Conservation (phyloP, 164 flowering plant species). For the Hamamelis virginiana region DNA sequence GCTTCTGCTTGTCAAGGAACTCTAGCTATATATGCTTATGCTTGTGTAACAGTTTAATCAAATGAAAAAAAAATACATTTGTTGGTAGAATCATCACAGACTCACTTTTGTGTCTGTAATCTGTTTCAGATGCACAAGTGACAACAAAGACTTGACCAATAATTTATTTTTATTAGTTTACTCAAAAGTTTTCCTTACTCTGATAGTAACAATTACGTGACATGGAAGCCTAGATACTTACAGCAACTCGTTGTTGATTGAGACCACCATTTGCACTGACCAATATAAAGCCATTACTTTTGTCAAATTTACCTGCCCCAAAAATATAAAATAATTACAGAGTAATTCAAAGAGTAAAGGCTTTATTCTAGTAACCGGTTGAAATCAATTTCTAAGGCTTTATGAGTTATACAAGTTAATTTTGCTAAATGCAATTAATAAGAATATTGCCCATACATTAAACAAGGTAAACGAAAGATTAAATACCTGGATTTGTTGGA, state of each 20-base stretch:
- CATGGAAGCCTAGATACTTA: constrained; percentile 38
- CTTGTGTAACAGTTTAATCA: not conserved
- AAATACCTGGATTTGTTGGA: constrained; percentile 31
- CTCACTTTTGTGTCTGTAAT: not conserved
- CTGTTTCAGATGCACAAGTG: not conserved
- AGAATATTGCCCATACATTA: not conserved
- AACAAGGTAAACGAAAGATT: not conserved
- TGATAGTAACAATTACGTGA: not conserved
- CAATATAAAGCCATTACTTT: constrained; percentile 66
- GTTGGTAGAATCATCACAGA: not conserved
- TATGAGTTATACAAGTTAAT: not conserved
- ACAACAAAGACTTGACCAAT: not conserved
- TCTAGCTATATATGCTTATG: too few relatives aligned
- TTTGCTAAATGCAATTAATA: not conserved
- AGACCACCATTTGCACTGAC: constrained; percentile 99
- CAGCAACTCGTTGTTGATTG: constrained; percentile 98
- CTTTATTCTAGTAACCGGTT: not conserved
- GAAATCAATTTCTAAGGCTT: not conserved
- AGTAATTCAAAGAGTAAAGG: not conserved
- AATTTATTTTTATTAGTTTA: too few relatives aligned
- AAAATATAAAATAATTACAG: constrained; percentile 1
- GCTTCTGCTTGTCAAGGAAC: not conserved
- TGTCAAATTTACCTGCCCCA: constrained; percentile 39
- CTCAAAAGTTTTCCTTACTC: not conserved
- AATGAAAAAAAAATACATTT: not conserved